Evolutionary conservation across 768 basidiomycete species (phyloP).

Genomic region (Boletus subparvulus): DNA sequence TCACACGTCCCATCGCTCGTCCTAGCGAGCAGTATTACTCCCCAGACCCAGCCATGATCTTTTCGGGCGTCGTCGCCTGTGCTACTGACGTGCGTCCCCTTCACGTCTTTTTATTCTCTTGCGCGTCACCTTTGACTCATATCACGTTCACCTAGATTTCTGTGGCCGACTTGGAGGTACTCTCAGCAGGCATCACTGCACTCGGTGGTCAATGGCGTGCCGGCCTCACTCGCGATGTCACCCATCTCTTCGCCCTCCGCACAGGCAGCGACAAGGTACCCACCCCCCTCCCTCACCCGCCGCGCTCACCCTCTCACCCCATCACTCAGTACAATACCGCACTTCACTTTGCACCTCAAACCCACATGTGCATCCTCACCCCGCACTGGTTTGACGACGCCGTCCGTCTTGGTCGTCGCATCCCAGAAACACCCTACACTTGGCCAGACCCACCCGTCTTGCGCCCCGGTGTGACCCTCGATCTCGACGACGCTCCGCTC

Average conservation of each 20-base stretch:
- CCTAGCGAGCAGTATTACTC: constrained; percentile 63
- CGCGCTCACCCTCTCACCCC: not conserved
- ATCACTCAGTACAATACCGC: constrained; percentile 41
- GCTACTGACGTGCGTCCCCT: constrained; percentile 55
- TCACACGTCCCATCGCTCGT: not conserved
- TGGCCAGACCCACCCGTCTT: constrained; percentile 72
- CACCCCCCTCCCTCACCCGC: no score
- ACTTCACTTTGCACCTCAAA: constrained; percentile 57
- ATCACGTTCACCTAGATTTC: constrained; percentile 45
- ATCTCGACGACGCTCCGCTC: constrained; percentile 14
- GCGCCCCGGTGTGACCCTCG: constrained; percentile 24
- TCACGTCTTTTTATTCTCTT: not conserved
- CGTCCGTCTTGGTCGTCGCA: constrained; percentile 52
- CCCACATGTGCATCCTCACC: constrained; percentile 66
- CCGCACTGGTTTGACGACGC: constrained; percentile 93
- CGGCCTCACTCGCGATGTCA: constrained; percentile 79
- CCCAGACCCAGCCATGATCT: constrained; percentile 72
- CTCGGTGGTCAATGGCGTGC: constrained; percentile 82
- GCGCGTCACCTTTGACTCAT: not conserved
- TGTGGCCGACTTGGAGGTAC: constrained; percentile 63
- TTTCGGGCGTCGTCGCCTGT: constrained; percentile 80
- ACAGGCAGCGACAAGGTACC: constrained; percentile 44
- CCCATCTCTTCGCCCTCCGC: constrained; percentile 74
- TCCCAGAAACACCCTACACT: constrained; percentile 57
- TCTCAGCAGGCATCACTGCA: constrained; percentile 68